These are phyloP conservation scores for Phylloporus sp. DNA, from an alignment of 768 basidiomycete species.

Conservation along the genomic window DNA sequence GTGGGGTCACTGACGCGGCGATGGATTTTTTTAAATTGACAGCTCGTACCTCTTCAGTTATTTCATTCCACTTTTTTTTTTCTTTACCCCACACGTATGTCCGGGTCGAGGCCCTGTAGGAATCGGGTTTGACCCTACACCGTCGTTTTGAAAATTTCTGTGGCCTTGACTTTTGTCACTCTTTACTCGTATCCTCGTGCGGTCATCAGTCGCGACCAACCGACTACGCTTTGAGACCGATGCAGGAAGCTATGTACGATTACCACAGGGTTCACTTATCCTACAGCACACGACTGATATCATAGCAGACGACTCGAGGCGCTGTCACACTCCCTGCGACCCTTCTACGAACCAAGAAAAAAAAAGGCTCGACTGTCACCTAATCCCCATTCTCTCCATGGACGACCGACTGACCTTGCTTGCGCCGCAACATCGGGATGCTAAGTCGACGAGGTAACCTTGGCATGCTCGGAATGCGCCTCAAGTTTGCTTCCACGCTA, in stretches of 20 bases:
- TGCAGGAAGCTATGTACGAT: not conserved
- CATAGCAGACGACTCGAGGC: not conserved
- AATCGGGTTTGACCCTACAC: too few relatives aligned
- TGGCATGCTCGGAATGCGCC: slow-evolving; percentile 19
- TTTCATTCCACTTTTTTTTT: too few relatives aligned
- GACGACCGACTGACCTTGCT: slow-evolving; percentile 15
- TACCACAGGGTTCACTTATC: not conserved
- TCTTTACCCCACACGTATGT: too few relatives aligned
- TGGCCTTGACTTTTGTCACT: too few relatives aligned
- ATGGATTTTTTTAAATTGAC: too few relatives aligned
- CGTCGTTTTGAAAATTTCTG: too few relatives aligned
- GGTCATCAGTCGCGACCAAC: too few relatives aligned
- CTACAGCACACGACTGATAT: slow-evolving; percentile 2
- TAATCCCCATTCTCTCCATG: not conserved
- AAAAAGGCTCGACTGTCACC: not conserved
- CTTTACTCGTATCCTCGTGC: too few relatives aligned
- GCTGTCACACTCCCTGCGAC: not conserved
- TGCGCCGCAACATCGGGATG: slow-evolving; percentile 28
- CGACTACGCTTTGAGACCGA: too few relatives aligned
- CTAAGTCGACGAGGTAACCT: slow-evolving; percentile 26
- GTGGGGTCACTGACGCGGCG: too few relatives aligned
- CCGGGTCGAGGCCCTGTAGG: too few relatives aligned
- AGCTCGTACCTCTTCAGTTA: too few relatives aligned
- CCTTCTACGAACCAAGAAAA: not conserved
- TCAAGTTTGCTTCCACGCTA: slow-evolving; percentile 1